A percentile compares a stretch with the other conserved stretches of the same genome.
phyloP scores from a whole-genome alignment of 371 early-diverging fungal genomes.

The Mucor racemosus region DNA sequence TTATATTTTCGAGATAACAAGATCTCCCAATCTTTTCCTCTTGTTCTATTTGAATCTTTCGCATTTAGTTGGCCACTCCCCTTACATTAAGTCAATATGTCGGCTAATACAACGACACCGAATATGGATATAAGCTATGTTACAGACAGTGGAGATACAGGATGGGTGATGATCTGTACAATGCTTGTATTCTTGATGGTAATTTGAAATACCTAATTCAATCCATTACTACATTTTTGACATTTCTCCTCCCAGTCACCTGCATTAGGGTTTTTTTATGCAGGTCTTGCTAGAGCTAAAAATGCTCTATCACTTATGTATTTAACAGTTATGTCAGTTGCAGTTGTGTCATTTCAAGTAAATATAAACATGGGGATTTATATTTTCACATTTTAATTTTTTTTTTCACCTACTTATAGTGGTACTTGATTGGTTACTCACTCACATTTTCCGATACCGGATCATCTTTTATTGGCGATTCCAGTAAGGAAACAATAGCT shows the following conservation, averaged over 20 bases:
- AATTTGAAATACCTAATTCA: background rate
- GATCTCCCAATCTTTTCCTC: constrained; percentile 1
- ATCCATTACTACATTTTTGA: background rate
- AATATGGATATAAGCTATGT: background rate
- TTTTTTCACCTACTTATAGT: constrained; percentile 39
- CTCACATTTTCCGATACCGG: constrained; percentile 79
- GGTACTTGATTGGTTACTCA: constrained; percentile 88
- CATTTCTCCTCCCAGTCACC: constrained; percentile 47
- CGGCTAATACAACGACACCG: constrained; percentile 1
- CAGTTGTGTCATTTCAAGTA: constrained; percentile 81
- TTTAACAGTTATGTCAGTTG: constrained; percentile 74
- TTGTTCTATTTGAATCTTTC: background rate
- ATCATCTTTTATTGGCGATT: constrained; percentile 78
- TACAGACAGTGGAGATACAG: constrained; percentile 70
- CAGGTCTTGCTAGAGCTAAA: constrained; percentile 82
- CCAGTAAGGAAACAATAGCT: constrained; percentile 37
- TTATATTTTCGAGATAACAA: background rate
- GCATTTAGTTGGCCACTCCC: background rate
- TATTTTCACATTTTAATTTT: background rate
- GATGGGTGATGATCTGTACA: constrained; percentile 68
- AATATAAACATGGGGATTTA: background rate
- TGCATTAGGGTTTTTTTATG: constrained; percentile 81
- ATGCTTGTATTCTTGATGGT: constrained; percentile 54
- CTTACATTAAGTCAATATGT: background rate
- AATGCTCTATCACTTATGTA: constrained; percentile 84